A percentile compares a stretch with the other conserved stretches of the same genome.
Conservation (phyloP, 495 filamentous ascomycete species). For the Friedmanniomyces endolithicus region DNA sequence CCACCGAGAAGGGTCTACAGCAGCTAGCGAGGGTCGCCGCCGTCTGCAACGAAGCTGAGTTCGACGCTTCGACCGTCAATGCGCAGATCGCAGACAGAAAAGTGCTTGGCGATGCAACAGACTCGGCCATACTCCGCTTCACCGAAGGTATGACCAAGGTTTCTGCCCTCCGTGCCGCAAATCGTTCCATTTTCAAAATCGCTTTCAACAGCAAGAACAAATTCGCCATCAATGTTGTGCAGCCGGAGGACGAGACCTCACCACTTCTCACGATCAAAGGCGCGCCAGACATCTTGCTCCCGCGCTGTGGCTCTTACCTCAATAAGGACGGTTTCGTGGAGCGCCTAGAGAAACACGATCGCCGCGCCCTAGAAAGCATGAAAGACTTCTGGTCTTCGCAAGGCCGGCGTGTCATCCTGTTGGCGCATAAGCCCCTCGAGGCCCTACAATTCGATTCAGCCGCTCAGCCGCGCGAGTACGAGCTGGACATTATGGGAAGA, state of each 20-base stretch:
- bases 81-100: conserved; percentile 42
- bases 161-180: conserved; percentile 36
- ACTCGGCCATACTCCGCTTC: conserved; percentile 56
- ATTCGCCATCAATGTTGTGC: conserved; percentile 44
- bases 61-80: conserved; percentile 46
- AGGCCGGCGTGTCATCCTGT: conserved; percentile 50
- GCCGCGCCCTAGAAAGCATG: conserved; percentile 35
- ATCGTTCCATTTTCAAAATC: conserved; percentile 49
- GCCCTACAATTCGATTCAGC: conserved; percentile 24
- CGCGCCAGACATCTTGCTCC: conserved; percentile 50
- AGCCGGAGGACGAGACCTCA: conserved; percentile 11
- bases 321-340: conserved; percentile 36
- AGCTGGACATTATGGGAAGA: conserved; percentile 38
- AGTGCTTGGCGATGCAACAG: conserved; percentile 61
- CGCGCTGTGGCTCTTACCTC: conserved; percentile 40
- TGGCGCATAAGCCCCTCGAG: conserved; percentile 41
- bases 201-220: conserved; percentile 74
- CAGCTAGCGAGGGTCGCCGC: conserved; percentile 32
- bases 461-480: conserved; percentile 32
- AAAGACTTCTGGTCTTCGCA: conserved; percentile 53
- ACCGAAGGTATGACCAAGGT: conserved; percentile 46
- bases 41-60: conserved; percentile 59
- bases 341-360: conserved; percentile 31
- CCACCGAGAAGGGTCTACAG: conserved; percentile 13
- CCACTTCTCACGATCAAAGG: conserved; percentile 50